These are phyloP conservation scores for Boechera stricta DNA, from an alignment of 345 rosid species.

Conservation along the genomic window DNA sequence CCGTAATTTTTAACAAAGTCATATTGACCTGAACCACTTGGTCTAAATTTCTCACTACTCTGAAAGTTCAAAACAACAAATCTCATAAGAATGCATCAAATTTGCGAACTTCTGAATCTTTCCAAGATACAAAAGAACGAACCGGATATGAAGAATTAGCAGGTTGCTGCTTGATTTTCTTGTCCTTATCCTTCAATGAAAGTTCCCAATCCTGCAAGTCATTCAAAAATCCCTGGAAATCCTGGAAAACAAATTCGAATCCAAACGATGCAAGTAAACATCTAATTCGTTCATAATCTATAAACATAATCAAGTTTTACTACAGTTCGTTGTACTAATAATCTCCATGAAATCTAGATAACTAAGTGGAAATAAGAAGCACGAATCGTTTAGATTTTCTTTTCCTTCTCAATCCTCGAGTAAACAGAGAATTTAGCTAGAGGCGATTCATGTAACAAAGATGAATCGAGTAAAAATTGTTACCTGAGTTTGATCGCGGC, in stretches of 20 bases:
- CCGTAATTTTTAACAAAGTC: constrained; percentile 52
- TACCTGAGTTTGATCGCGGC: constrained; percentile 71
- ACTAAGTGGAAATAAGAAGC: background rate
- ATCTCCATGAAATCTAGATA: constrained; percentile 4
- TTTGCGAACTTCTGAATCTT: background rate
- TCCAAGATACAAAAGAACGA: constrained; percentile 7
- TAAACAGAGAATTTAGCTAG: background rate
- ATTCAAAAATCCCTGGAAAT: constrained; percentile 89
- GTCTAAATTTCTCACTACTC: constrained; percentile 41
- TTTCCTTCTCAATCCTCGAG: background rate
- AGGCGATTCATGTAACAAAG: background rate
- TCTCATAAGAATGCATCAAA: background rate
- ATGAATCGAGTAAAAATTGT: constrained; percentile 4
- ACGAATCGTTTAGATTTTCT: background rate
- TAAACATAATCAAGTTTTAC: background rate
- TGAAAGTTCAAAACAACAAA: constrained; percentile 32
- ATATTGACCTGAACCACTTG: constrained; percentile 42
- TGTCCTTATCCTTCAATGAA: constrained; percentile 65
- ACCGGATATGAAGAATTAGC: constrained; percentile 50
- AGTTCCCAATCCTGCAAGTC: constrained; percentile 97
- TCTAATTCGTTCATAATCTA: background rate
- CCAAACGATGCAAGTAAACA: constrained; percentile 32
- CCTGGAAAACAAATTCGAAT: constrained; percentile 49
- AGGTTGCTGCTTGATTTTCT: constrained; percentile 59
- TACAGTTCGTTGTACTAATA: background rate